These are phyloP conservation scores for Cryphonectria nitschkei DNA, from an alignment of 2,329 filamentous ascomycete genomes.

Conservation along the genomic window DNA sequence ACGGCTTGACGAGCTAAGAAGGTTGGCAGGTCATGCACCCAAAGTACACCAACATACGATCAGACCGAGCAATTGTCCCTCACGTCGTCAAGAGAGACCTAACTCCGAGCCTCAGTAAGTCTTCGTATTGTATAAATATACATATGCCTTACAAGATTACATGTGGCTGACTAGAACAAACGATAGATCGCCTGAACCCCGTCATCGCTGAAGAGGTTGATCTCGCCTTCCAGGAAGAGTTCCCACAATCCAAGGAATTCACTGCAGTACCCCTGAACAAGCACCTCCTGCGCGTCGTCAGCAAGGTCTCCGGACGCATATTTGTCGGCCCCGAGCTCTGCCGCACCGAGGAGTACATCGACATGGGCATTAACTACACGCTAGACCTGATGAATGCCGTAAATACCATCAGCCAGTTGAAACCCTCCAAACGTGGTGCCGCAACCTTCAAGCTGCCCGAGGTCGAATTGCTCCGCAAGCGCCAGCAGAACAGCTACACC, in stretches of 20 bases:
- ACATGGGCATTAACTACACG: conserved; percentile 53
- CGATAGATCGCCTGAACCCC: conserved; percentile 41
- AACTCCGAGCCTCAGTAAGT: conserved; percentile 25
- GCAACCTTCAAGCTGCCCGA: conserved; percentile 39
- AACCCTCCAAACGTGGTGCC: conserved; percentile 41
- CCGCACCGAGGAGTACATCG: conserved; percentile 48
- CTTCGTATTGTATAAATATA: background rate
- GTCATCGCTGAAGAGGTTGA: conserved; percentile 44
- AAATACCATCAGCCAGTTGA: conserved; percentile 35
- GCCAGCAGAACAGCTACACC: conserved; percentile 38
- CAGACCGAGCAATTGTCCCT: conserved; percentile 23
- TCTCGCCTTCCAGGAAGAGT: conserved; percentile 38
- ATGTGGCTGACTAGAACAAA: background rate
- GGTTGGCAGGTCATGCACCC: conserved; percentile 20
- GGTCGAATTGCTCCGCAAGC: conserved; percentile 39
- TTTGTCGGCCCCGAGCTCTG: conserved; percentile 53
- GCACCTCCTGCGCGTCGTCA: conserved; percentile 49
- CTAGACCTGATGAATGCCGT: conserved; percentile 45
- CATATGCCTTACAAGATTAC: background rate
- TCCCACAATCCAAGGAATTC: conserved; percentile 46
- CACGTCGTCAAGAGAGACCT: conserved; percentile 24
- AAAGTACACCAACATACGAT: conserved; percentile 18
- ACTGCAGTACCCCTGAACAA: conserved; percentile 45
- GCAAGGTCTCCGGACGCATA: conserved; percentile 49
- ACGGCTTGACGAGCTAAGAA: background rate